phyloP scores from a whole-genome alignment of 2,329 filamentous ascomycete genomes.

The Aspergillus pseudoglaucus region DNA sequence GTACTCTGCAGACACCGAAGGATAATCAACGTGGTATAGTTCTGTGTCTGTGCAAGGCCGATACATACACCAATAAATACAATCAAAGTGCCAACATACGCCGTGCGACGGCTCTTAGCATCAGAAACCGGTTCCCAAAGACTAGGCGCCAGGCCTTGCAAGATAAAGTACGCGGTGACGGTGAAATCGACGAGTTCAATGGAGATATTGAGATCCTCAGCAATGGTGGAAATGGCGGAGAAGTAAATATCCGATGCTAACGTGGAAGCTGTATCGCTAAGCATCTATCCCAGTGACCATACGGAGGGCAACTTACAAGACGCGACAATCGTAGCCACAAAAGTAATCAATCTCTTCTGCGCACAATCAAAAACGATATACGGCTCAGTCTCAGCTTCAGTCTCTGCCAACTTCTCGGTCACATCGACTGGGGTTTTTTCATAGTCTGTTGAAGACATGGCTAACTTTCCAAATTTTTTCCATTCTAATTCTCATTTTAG shows the following conservation, averaged over 20 bases:
- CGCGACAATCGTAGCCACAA: conserved; percentile 45
- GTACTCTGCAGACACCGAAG: conserved; percentile 28
- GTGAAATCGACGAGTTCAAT: conserved; percentile 37
- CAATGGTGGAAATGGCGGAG: conserved; percentile 38
- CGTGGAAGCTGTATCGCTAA: conserved; percentile 27
- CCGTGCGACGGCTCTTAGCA: conserved; percentile 33
- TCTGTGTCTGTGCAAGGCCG: conserved; percentile 27
- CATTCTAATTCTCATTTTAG: too few relatives aligned
- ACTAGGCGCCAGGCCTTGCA: conserved; percentile 40
- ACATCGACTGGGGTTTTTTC: too few relatives aligned
- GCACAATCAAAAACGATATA: conserved; percentile 41
- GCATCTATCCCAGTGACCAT: neutral
- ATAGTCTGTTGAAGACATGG: too few relatives aligned
- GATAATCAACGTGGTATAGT: conserved; percentile 22
- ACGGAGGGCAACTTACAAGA: conserved; percentile 37
- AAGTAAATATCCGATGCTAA: conserved; percentile 45
- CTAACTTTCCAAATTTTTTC: too few relatives aligned
- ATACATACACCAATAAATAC: conserved; percentile 37
- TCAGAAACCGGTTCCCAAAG: conserved; percentile 40
- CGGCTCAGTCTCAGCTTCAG: too few relatives aligned
- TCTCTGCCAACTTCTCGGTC: too few relatives aligned
- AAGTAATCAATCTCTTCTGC: conserved; percentile 45
- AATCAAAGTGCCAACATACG: conserved; percentile 35
- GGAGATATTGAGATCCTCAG: conserved; percentile 35
- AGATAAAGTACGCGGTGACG: conserved; percentile 41